phyloP scores from a whole-genome alignment of 768 basidiomycete species.

The Termitomyces sp. region DNA sequence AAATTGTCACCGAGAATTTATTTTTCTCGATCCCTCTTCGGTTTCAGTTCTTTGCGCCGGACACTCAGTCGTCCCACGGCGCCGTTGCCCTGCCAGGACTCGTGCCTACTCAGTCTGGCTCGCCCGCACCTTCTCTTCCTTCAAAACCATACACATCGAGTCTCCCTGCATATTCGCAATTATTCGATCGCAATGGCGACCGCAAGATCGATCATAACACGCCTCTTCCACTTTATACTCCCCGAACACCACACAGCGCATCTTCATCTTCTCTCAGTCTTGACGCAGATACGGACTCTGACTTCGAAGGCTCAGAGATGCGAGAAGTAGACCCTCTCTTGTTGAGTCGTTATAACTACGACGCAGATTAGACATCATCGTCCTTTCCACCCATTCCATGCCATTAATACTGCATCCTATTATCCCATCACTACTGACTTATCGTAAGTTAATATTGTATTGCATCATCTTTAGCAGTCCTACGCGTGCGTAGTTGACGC shows the following conservation, averaged over 20 bases:
- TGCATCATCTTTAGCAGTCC: not conserved
- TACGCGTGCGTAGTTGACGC: not conserved
- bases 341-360: not conserved
- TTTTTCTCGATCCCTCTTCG: constrained; percentile 48
- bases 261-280: constrained; percentile 6
- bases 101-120: not conserved
- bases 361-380: not conserved
- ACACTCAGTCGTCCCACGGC: constrained; percentile 15
- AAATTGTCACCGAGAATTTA: constrained; percentile 30
- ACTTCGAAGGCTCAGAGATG: not conserved
- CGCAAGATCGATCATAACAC: constrained; percentile 61
- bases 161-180: constrained; percentile 76
- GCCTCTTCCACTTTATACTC: constrained; percentile 67
- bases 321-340: constrained; percentile 5
- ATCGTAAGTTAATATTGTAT: not conserved
- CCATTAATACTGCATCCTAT: not conserved
- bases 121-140: constrained; percentile 12
- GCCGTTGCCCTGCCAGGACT: constrained; percentile 10
- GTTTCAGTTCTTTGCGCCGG: constrained; percentile 43
- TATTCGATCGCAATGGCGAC: constrained; percentile 73
- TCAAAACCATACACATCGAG: constrained; percentile 19
- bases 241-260: constrained; percentile 16
- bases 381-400: not conserved
- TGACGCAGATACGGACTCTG: not conserved
- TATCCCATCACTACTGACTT: not conserved